Evolutionary conservation across 2,329 filamentous ascomycete species (phyloP).

Genomic region (Biscogniauxia marginata): DNA sequence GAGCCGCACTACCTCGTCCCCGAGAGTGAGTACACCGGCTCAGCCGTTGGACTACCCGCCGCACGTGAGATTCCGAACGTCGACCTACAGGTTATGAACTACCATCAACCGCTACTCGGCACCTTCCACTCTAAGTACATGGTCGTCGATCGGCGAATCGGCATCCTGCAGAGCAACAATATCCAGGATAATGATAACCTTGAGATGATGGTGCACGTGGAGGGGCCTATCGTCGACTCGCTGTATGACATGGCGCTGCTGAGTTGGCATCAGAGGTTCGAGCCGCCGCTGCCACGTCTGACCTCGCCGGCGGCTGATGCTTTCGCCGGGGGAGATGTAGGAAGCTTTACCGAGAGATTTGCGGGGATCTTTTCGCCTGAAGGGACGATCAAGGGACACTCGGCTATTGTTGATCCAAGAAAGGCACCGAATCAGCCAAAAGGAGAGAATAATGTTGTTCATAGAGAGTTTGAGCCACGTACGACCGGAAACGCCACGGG

Average conservation of each 20-base stretch:
- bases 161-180: conserved; percentile 74
- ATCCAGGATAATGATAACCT: conserved; percentile 77
- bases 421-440: conserved; percentile 14
- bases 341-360: conserved; percentile 24
- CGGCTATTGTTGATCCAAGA: conserved; percentile 27
- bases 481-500: not conserved
- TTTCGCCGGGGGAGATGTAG: conserved; percentile 11
- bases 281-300: conserved; percentile 58
- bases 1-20: conserved; percentile 64
- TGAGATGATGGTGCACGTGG: conserved; percentile 76
- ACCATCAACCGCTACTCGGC: conserved; percentile 66
- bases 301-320: conserved; percentile 46
- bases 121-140: conserved; percentile 80
- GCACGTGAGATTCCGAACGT: conserved; percentile 68
- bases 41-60: conserved; percentile 59
- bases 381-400: conserved; percentile 32
- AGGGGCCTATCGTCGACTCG: conserved; percentile 74
- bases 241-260: conserved; percentile 73
- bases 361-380: conserved; percentile 28
- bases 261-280: conserved; percentile 65
- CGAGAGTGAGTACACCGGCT: conserved; percentile 56
- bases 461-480: not conserved
- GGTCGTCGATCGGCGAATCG: conserved; percentile 71
- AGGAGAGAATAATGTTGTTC: not conserved
- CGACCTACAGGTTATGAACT: conserved; percentile 71